phyloP scores from a whole-genome alignment of 805 yeast genomes.

The Cyberlindnera veronae region DNA sequence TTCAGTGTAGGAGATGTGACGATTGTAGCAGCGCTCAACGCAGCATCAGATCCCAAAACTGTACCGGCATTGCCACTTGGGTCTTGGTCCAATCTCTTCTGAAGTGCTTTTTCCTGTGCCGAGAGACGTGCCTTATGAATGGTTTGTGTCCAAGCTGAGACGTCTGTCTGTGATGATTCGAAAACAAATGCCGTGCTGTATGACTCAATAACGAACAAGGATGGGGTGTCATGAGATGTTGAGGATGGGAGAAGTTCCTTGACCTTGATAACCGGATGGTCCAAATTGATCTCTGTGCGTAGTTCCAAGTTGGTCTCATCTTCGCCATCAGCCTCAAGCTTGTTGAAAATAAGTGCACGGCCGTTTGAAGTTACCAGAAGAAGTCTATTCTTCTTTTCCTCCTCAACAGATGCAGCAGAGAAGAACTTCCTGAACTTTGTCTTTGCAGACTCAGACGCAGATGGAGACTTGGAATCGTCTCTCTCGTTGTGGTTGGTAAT shows the following conservation, averaged over 20 bases:
- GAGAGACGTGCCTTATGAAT: conserved; percentile 46
- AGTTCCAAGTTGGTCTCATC: conserved; percentile 34
- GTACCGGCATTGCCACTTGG: conserved; percentile 32
- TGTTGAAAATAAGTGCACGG: conserved; percentile 50
- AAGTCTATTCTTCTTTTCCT: conserved; percentile 45
- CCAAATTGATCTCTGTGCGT: conserved; percentile 51
- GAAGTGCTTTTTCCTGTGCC: conserved; percentile 43
- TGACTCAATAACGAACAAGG: conserved; percentile 55
- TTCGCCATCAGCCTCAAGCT: conserved; percentile 19
- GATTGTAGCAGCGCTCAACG: conserved; percentile 35
- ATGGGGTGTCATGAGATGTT: conserved; percentile 30
- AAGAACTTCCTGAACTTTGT: conserved; percentile 25
- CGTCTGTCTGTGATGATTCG: conserved; percentile 50
- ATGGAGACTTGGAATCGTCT: conserved; percentile 11
- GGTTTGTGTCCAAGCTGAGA: conserved; percentile 54
- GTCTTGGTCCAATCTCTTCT: conserved; percentile 25
- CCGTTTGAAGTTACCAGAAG: conserved; percentile 61
- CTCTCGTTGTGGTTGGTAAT: conserved; percentile 21
- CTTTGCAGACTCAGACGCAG: conserved; percentile 19
- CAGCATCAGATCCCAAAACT: conserved; percentile 32
- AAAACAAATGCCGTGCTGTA: conserved; percentile 51
- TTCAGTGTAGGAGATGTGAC: conserved; percentile 19
- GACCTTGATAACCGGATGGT: conserved; percentile 49
- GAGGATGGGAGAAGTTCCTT: conserved; percentile 52
- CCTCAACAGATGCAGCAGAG: conserved; percentile 22